Conservation (phyloP, 75 land plant species). For the Cryptomeria japonica region DNA sequence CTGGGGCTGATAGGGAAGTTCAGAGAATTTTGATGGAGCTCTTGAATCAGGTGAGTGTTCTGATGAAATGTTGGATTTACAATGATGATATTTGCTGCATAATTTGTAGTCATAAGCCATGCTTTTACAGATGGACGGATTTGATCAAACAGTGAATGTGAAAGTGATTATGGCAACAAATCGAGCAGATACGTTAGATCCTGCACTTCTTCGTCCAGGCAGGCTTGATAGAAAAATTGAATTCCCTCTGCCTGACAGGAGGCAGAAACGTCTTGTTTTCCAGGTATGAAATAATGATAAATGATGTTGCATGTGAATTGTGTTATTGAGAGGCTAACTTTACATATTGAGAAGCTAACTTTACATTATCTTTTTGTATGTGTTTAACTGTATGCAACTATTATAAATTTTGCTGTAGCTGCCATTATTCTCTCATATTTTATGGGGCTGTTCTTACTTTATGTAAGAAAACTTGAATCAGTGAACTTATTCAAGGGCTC, state of each 20-base stretch:
- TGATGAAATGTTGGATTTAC: too few species aligned
- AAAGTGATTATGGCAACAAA: conserved; percentile 95
- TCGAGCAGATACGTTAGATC: conserved; percentile 83
- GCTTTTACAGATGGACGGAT: conserved; percentile 77
- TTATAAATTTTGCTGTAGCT: background rate
- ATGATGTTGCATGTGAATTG: background rate
- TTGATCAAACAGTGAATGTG: conserved; percentile 87
- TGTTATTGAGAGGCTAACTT: background rate
- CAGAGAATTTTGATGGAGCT: conserved; percentile 93
- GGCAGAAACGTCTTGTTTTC: conserved; percentile 90
- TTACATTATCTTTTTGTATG: background rate
- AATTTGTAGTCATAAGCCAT: background rate
- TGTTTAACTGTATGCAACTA: background rate
- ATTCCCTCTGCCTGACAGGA: conserved; percentile 85
- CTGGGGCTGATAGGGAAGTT: conserved; percentile 90
- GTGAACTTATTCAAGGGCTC: too few species aligned
- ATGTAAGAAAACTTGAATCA: too few species aligned
- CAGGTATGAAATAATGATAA: conserved; percentile 38
- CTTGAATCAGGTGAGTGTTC: too few species aligned
- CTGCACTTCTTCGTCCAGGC: conserved; percentile 84
- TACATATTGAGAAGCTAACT: too few species aligned
- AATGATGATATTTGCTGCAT: too few species aligned
- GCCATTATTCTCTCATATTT: background rate
- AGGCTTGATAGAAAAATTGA: conserved; percentile 89
- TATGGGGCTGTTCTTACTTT: background rate